Base-by-base conservation (phyloP, 1,284 basidiomycete species). In the Volvariella surrecta region DNA sequence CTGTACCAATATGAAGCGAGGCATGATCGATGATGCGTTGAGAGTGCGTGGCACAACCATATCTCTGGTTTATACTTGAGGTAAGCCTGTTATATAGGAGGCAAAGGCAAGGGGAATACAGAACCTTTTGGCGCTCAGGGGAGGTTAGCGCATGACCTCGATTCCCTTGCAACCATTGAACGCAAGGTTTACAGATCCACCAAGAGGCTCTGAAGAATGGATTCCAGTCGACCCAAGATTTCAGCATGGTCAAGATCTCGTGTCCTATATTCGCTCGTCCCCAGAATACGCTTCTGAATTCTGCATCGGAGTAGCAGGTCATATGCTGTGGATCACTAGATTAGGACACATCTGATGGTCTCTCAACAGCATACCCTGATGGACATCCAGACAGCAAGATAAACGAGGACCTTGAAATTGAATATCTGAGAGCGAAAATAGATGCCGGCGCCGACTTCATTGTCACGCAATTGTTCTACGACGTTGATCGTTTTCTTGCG, bases 401-500 rank as follows among this genome's bases (percentile, higher is more conserved):
- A 3, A 68, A 70, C 43, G 78, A 79, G 49, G 81, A 89, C 41
- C 67, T 67, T n/a, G 88, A 95, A 54, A 71, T 99, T 16, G 64
- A 72, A 2, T 72, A 82, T 54, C 70, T 99, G 47, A 92, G 92
- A 63, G 73, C 75, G 35, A 99, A 99, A 64, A 82, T 98, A 21
- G 89, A 97, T 49, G 92, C 91, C 0, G 96, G 96, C 3, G 93
- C 94, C 1, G 86, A 96, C 50, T 97, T 94, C 61, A 90, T 99
- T 52, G 76, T 99, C 48, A 98, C 96, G 0, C 96, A 99, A 58
- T 74, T 99, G 43, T 99, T 99, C 64, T 99, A 99, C 67, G 94
- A 98, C 54, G 82, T 87, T 28, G 82, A 91, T 49, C 74, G 79
- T 40, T 95, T 95, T 63, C 67, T 92, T 42, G 60, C 70, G 42